Conservation (phyloP, 768 basidiomycete species). For the Lactifluus subvellereus region DNA sequence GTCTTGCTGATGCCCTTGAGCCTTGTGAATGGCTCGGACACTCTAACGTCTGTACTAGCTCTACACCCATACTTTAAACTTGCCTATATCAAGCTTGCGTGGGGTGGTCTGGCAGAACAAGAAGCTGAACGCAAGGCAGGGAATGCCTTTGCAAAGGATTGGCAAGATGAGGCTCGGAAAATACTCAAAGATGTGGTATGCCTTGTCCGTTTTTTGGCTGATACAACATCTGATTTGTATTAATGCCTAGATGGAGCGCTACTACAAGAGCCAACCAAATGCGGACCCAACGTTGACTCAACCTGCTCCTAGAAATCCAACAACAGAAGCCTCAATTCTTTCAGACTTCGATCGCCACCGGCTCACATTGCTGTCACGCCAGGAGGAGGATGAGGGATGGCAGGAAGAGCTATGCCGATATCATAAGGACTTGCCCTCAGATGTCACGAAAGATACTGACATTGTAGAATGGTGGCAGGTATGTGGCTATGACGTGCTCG, state of each 20-base stretch:
- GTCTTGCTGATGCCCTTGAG: too few relatives aligned
- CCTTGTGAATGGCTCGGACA: neutral
- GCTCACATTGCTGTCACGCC: neutral
- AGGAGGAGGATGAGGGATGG: conserved; percentile 7
- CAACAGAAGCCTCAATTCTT: neutral
- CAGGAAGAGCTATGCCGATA: neutral
- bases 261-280: neutral
- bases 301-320: neutral
- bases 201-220: too few relatives aligned
- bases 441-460: conserved; percentile 19
- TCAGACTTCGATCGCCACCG: neutral
- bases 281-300: neutral
- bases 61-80: conserved; percentile 22
- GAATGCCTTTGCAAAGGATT: conserved; percentile 21
- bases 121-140: conserved; percentile 1
- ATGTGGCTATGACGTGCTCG: neutral
- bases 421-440: conserved; percentile 9
- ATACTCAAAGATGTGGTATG: conserved; percentile 14
- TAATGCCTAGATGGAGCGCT: neutral
- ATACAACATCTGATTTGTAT: neutral
- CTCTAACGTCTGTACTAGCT: neutral
- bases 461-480: conserved; percentile 24
- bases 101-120: conserved; percentile 31
- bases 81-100: conserved; percentile 25
- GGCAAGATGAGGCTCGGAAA: conserved; percentile 20